These are phyloP conservation scores for Camelina sativa DNA, from an alignment of 345 rosid genomes.

Conservation along the genomic window DNA sequence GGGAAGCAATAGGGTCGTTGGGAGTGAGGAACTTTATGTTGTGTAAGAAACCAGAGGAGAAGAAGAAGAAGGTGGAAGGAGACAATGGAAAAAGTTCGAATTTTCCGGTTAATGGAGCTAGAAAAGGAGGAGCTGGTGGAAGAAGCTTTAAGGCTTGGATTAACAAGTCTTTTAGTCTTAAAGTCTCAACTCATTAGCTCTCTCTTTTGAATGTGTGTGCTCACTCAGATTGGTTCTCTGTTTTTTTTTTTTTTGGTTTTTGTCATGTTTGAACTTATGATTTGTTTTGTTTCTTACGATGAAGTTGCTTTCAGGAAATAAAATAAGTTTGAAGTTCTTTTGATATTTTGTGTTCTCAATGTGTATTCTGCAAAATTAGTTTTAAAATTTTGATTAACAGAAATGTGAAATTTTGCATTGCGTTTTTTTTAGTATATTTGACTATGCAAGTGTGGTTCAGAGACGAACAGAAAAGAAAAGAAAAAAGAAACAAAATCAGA, in stretches of 20 bases:
- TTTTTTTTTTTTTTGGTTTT: constrained; percentile 11
- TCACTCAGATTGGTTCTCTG: constrained; percentile 6
- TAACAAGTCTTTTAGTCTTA: constrained; percentile 62
- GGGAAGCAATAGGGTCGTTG: constrained; percentile 63
- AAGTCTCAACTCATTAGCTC: constrained; percentile 49
- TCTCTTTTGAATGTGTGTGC: neutral
- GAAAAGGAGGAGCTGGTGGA: constrained; percentile 51
- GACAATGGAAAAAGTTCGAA: constrained; percentile 48
- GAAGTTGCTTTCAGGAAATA: constrained; percentile 5
- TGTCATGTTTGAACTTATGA: constrained; percentile 11
- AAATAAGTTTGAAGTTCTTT: constrained; percentile 25
- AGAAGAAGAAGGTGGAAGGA: constrained; percentile 40
- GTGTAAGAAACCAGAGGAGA: constrained; percentile 68
- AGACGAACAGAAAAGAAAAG: too few species aligned
- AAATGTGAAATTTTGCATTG: constrained; percentile 48
- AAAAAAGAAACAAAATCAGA: too few species aligned
- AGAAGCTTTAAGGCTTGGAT: constrained; percentile 78
- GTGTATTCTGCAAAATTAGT: neutral
- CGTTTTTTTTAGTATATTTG: neutral
- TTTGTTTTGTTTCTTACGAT: constrained; percentile 5
- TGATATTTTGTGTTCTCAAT: neutral
- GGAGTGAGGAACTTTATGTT: constrained; percentile 75
- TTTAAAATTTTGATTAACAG: neutral
- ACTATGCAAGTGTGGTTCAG: neutral
- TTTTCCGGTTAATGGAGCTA: constrained; percentile 39